Evolutionary conservation across 176 grass and related monocot genomes (phyloP).

Genomic region (Rhipidocladum racemiflorum): DNA sequence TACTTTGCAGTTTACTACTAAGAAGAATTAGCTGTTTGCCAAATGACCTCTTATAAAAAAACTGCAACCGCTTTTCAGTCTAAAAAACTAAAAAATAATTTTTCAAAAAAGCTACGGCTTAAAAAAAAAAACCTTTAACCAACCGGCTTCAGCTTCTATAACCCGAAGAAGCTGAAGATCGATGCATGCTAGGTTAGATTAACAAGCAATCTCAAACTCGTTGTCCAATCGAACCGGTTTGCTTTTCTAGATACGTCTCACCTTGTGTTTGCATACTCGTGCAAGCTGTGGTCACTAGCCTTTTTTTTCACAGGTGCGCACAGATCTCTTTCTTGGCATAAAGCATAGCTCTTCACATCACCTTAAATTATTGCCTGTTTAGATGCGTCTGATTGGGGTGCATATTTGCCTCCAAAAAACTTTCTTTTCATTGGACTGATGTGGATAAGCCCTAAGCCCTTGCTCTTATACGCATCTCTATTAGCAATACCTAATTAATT

Average conservation of each 20-base stretch:
- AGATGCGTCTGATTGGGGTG: not conserved
- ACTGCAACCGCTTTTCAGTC: too few species aligned
- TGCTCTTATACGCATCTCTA: not conserved
- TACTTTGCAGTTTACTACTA: too few species aligned
- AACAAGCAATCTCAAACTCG: not conserved
- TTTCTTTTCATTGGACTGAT: conserved; percentile 22
- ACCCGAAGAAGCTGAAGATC: not conserved
- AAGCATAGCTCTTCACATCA: conserved; percentile 13
- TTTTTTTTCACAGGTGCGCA: conserved; percentile 21
- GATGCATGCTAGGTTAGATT: not conserved
- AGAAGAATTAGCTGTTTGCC: too few species aligned
- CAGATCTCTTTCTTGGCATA: conserved; percentile 21
- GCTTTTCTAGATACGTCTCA: not conserved
- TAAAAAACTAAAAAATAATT: too few species aligned
- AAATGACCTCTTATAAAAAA: too few species aligned
- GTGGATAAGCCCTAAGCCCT: conserved; percentile 42
- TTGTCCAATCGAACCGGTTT: not conserved
- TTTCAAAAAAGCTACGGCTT: too few species aligned
- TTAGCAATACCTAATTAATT: conserved; percentile 5
- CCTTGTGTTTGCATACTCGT: not conserved
- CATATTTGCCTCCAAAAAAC: conserved; percentile 18
- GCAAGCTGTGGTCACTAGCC: conserved; percentile 17
- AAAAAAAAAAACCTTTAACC: too few species aligned
- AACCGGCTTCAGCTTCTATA: not conserved
- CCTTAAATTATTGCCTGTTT: conserved; percentile 3